These are phyloP conservation scores for Aspergillus sclerotioniger DNA, from an alignment of 495 filamentous ascomycete genomes.

Conservation along the genomic window DNA sequence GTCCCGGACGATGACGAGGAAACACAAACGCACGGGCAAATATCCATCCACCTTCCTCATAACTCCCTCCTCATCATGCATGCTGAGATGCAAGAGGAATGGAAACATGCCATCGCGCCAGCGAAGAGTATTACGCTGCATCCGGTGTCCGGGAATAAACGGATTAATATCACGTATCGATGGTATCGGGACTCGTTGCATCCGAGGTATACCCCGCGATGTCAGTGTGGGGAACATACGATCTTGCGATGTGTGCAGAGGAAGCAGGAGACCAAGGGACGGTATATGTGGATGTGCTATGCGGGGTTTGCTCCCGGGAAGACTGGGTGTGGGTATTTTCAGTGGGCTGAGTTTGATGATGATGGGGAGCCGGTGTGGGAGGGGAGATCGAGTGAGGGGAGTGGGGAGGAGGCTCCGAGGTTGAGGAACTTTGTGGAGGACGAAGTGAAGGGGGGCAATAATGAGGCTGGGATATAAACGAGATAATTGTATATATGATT, in stretches of 20 bases:
- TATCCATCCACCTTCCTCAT: conserved; percentile 88
- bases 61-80: conserved; percentile 95
- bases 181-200: conserved; percentile 75
- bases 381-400: conserved; percentile 8
- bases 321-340: conserved; percentile 75
- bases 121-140: conserved; percentile 76
- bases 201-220: conserved; percentile 58
- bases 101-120: conserved; percentile 66
- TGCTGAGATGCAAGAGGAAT: conserved; percentile 68
- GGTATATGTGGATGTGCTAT: conserved; percentile 96
- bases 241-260: conserved; percentile 78
- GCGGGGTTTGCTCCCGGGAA: conserved; percentile 72
- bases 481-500: too few relatives aligned
- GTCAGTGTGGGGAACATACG: conserved; percentile 65
- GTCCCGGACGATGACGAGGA: conserved; percentile 52
- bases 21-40: conserved; percentile 71
- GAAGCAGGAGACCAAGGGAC: conserved; percentile 68
- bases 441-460: background rate
- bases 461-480: background rate
- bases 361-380: conserved; percentile 76
- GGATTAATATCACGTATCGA: conserved; percentile 94
- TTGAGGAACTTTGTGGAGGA: conserved; percentile 31
- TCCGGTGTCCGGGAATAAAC: conserved; percentile 69
- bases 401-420: conserved; percentile 21
- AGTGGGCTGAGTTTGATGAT: conserved; percentile 88